Evolutionary conservation across 371 early-diverging fungal species (phyloP).

Genomic region (Circinella minor): DNA sequence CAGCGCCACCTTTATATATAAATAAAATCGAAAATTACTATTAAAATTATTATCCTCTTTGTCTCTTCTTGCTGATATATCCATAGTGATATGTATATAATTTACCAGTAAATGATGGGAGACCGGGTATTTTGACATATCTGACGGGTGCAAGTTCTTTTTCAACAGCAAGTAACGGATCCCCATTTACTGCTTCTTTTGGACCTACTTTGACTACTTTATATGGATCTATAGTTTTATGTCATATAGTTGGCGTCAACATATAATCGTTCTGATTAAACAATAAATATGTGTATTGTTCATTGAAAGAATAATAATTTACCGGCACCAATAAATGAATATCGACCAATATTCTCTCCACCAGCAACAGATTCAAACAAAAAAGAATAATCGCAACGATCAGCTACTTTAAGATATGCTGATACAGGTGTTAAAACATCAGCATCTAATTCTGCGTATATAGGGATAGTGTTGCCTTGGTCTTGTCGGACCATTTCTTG

Average conservation of each 20-base stretch:
- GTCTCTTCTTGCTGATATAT: background rate
- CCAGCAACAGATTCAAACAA: constrained; percentile 95
- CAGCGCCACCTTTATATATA: constrained; percentile 81
- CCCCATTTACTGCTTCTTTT: constrained; percentile 74
- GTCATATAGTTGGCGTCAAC: background rate
- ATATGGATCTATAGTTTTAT: constrained; percentile 73
- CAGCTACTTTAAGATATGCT: constrained; percentile 90
- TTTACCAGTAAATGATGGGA: constrained; percentile 88
- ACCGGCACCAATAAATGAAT: constrained; percentile 94
- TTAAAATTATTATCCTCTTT: background rate
- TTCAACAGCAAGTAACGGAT: constrained; percentile 87
- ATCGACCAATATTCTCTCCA: constrained; percentile 93
- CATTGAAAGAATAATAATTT: constrained; percentile 24
- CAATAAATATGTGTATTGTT: background rate
- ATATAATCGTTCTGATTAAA: background rate
- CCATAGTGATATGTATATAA: background rate
- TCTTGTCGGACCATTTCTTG: constrained; percentile 57
- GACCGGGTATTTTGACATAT: constrained; percentile 80
- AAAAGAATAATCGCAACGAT: constrained; percentile 84
- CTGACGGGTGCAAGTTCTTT: constrained; percentile 75
- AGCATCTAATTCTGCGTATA: constrained; percentile 84
- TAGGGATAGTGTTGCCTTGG: constrained; percentile 87
- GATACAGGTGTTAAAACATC: constrained; percentile 96
- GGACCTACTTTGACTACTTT: constrained; percentile 81
- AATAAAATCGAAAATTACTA: background rate